Evolutionary conservation across 2,329 filamentous ascomycete genomes (phyloP).

Genomic region (Arthrobotrys conoides): DNA sequence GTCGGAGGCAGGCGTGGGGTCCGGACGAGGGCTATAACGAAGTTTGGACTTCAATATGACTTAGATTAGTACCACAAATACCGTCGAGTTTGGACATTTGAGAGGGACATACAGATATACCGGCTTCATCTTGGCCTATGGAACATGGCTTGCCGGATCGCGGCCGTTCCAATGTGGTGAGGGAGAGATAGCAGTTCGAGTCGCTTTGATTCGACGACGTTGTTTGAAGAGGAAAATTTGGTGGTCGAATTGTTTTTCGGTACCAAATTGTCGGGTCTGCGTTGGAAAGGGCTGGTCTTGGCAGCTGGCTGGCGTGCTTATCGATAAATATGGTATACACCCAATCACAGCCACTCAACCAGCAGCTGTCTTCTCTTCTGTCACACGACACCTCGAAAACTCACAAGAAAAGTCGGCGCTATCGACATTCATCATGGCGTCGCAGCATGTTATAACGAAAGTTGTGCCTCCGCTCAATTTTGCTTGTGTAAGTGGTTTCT

Average conservation of each 20-base stretch:
- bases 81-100: background rate
- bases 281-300: conserved; percentile 40
- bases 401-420: background rate
- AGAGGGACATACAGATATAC: conserved; percentile 68
- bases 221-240: conserved; percentile 55
- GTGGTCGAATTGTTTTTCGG: conserved; percentile 35
- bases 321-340: conserved; percentile 55
- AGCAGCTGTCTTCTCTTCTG: conserved; percentile 29
- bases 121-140: conserved; percentile 67
- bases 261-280: conserved; percentile 50
- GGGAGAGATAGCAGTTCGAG: background rate
- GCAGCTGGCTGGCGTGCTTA: conserved; percentile 30
- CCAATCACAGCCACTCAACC: conserved; percentile 32
- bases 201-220: conserved; percentile 7
- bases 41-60: conserved; percentile 77
- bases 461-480: conserved; percentile 64
- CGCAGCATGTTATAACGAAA: conserved; percentile 52
- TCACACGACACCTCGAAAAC: conserved; percentile 57
- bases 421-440: conserved; percentile 45
- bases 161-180: conserved; percentile 35
- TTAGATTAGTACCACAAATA: background rate
- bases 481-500: conserved; percentile 60
- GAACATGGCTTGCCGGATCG: conserved; percentile 44
- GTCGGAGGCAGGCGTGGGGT: conserved; percentile 80
- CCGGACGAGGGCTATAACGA: conserved; percentile 83